Percentiles rank a stretch among this genome's conserved stretches.
phyloP scores from a whole-genome alignment of 345 rosid species.

The Sonneratia alba region DNA sequence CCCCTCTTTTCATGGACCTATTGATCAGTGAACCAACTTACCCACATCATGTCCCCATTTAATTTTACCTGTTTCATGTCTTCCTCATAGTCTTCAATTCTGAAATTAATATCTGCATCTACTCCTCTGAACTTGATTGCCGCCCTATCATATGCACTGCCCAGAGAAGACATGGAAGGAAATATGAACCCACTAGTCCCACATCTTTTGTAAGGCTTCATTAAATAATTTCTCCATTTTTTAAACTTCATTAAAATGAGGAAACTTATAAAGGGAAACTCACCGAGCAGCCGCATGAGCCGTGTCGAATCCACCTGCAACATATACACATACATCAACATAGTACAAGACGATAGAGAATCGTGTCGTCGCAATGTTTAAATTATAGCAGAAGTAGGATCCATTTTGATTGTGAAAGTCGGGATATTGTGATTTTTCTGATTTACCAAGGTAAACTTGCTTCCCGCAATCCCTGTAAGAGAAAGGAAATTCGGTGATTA shows the following conservation, averaged over 20 bases:
- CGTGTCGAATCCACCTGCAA: constrained; percentile 95
- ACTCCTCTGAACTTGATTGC: constrained; percentile 93
- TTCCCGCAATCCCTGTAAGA: constrained; percentile 95
- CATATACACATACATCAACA: constrained; percentile 10
- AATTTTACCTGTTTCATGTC: constrained; percentile 75
- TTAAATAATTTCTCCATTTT: too few relatives aligned
- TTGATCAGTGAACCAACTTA: not conserved
- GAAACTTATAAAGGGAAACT: not conserved
- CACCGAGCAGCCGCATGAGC: constrained; percentile 99
- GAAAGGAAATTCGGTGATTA: not conserved
- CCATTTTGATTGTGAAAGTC: not conserved
- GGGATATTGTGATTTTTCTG: not conserved
- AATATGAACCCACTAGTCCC: not conserved
- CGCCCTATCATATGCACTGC: constrained; percentile 98
- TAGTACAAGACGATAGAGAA: not conserved
- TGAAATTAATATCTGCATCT: constrained; percentile 91
- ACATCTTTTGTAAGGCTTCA: not conserved
- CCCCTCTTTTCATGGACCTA: not conserved
- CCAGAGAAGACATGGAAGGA: constrained; percentile 2
- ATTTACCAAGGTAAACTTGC: constrained; percentile 91
- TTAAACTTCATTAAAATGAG: too few relatives aligned
- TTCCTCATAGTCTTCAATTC: constrained; percentile 70
- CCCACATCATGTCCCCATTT: too few relatives aligned
- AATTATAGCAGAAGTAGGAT: not conserved
- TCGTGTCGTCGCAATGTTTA: not conserved